phyloP scores from a whole-genome alignment of 345 rosid species.

The Acer yangbiense region DNA sequence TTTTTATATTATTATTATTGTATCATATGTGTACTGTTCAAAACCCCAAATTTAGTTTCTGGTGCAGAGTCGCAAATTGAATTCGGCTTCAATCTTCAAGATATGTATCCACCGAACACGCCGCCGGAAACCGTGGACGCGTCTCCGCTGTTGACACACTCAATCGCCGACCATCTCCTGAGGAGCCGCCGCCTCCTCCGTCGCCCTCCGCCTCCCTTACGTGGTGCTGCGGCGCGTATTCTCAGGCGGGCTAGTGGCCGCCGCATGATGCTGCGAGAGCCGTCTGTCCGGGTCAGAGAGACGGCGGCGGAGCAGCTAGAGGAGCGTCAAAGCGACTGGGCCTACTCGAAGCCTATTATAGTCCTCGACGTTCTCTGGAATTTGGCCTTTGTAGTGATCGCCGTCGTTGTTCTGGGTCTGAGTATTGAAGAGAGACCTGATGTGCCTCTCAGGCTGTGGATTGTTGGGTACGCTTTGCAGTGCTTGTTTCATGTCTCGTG shows the following conservation, averaged over 20 bases:
- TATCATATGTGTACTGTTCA: background rate
- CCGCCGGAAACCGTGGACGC: conserved; percentile 39
- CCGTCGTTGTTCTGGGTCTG: conserved; percentile 47
- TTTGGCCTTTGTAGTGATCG: conserved; percentile 50
- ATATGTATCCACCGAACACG: conserved; percentile 43
- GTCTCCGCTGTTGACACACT: conserved; percentile 49
- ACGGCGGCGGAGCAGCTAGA: conserved; percentile 93
- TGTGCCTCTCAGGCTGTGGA: conserved; percentile 78
- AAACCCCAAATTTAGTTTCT: background rate
- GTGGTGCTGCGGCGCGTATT: conserved; percentile 65
- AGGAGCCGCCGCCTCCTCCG: conserved; percentile 64
- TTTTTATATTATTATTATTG: background rate
- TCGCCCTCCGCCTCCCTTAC: conserved; percentile 56
- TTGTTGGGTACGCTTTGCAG: conserved; percentile 63
- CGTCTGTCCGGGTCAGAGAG: conserved; percentile 80
- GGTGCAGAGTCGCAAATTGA: background rate
- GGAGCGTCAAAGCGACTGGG: conserved; percentile 77
- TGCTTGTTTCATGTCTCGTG: conserved; percentile 69
- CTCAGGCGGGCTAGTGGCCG: conserved; percentile 81
- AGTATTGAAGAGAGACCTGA: conserved; percentile 55
- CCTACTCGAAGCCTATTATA: conserved; percentile 71
- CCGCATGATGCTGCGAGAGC: conserved; percentile 76
- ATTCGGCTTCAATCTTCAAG: background rate
- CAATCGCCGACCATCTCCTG: conserved; percentile 45
- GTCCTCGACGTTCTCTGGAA: conserved; percentile 77